phyloP scores from a whole-genome alignment of 306 rosid genomes.

The Cicer bijugum region DNA sequence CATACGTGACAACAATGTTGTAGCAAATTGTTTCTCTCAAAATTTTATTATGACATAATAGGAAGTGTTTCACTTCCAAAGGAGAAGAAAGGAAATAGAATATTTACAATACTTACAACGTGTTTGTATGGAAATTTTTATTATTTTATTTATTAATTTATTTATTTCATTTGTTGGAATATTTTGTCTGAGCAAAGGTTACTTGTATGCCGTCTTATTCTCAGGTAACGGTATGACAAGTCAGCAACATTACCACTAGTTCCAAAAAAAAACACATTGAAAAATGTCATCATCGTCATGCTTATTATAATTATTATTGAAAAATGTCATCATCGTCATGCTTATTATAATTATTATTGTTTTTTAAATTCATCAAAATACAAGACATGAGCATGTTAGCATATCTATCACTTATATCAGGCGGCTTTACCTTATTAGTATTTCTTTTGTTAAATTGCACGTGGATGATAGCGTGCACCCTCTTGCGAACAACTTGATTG shows the following conservation, averaged over 20 bases:
- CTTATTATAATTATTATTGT: too few relatives aligned
- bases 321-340: too few relatives aligned
- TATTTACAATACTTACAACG: slow-evolving; percentile 25
- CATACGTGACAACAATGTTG: slow-evolving; percentile 48
- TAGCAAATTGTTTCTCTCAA: slow-evolving; percentile 46
- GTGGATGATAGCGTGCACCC: slow-evolving; percentile 22
- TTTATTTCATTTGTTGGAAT: slow-evolving; percentile 35
- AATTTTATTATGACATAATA: slow-evolving; percentile 46
- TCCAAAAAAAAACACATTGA: too few relatives aligned
- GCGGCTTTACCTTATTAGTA: background rate
- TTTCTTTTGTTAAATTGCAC: slow-evolving; percentile 10
- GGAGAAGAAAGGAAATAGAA: slow-evolving; percentile 46
- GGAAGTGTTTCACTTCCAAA: slow-evolving; percentile 47
- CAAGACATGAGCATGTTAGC: slow-evolving; percentile 26
- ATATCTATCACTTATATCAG: background rate
- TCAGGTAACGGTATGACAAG: background rate
- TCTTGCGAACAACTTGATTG: slow-evolving; percentile 27
- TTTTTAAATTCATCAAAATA: background rate
- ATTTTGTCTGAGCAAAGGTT: background rate
- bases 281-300: too few relatives aligned
- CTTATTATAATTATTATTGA: too few relatives aligned
- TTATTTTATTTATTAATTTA: slow-evolving; percentile 40
- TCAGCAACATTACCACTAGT: too few relatives aligned
- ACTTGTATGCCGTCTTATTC: background rate
- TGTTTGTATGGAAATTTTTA: slow-evolving; percentile 44